These are phyloP conservation scores for Fomitopsis pulvina DNA, from an alignment of 768 basidiomycete species.

Conservation along the genomic window DNA sequence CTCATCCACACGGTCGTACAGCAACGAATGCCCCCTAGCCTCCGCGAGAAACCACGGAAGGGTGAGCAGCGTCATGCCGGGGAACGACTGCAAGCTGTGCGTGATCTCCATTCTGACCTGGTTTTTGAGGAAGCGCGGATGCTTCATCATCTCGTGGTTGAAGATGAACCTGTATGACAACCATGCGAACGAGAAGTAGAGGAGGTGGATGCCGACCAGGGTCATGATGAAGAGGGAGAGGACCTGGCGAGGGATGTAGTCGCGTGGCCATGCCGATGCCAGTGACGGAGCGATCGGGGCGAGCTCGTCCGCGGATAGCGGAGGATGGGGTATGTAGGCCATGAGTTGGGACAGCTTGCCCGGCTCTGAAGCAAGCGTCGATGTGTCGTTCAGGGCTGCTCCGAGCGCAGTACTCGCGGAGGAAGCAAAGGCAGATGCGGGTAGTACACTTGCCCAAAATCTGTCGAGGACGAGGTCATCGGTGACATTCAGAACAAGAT, in stretches of 20 bases:
- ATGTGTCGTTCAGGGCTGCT: slow-evolving; percentile 17
- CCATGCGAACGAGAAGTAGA: slow-evolving; percentile 88
- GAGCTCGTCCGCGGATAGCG: slow-evolving; percentile 34
- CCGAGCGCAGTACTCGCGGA: slow-evolving; percentile 11
- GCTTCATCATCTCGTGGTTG: slow-evolving; percentile 92
- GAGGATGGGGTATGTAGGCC: slow-evolving; percentile 51
- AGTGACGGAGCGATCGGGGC: slow-evolving; percentile 24
- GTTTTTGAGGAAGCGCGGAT: slow-evolving; percentile 88
- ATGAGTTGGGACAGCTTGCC: slow-evolving; percentile 50
- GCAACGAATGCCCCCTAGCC: slow-evolving; percentile 72
- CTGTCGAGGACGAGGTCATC: slow-evolving; percentile 76
- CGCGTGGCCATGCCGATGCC: slow-evolving; percentile 78
- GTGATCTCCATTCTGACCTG: slow-evolving; percentile 81
- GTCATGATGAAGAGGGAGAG: slow-evolving; percentile 69
- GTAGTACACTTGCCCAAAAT: slow-evolving; percentile 71
- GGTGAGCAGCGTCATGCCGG: slow-evolving; percentile 75
- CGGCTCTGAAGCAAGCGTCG: slow-evolving; percentile 26
- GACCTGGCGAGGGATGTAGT: slow-evolving; percentile 74
- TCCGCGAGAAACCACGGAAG: slow-evolving; percentile 94
- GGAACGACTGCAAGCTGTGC: slow-evolving; percentile 69
- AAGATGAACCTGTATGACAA: slow-evolving; percentile 83
- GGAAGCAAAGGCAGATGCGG: slow-evolving; percentile 31
- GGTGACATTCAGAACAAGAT: slow-evolving; percentile 64
- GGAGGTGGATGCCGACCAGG: slow-evolving; percentile 68
- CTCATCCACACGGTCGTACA: slow-evolving; percentile 75